Evolutionary conservation across 1,284 basidiomycete species (phyloP).

Genomic region (Rhodotorula sp.): DNA sequence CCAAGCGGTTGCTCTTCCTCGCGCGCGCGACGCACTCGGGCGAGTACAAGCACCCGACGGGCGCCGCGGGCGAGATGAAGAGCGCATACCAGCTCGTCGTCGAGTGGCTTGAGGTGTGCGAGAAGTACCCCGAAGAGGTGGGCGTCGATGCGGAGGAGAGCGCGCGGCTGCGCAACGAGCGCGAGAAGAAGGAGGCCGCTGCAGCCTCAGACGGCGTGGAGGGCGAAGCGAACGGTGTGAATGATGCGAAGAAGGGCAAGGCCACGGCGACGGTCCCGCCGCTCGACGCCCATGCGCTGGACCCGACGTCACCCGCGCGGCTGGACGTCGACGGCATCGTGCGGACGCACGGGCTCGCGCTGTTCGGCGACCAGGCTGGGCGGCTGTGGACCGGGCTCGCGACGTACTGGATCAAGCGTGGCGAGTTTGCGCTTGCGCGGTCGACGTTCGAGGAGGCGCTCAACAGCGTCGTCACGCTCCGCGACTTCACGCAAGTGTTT

Average conservation of each 20-base stretch:
- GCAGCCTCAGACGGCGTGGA: constrained; percentile 53
- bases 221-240: constrained; percentile 38
- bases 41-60: constrained; percentile 59
- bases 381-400: constrained; percentile 94
- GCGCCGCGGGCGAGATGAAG: constrained; percentile 84
- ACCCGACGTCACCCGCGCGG: constrained; percentile 64
- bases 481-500: constrained; percentile 98
- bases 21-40: constrained; percentile 58
- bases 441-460: constrained; percentile 84
- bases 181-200: constrained; percentile 41
- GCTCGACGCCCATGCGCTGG: constrained; percentile 16
- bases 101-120: constrained; percentile 90
- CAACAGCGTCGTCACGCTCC: constrained; percentile 81
- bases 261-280: neutral
- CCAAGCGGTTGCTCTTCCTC: constrained; percentile 81
- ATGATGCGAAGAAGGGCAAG: neutral
- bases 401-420: constrained; percentile 97
- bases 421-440: constrained; percentile 82
- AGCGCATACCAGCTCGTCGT: constrained; percentile 91
- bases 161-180: constrained; percentile 25
- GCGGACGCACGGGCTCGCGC: constrained; percentile 75
- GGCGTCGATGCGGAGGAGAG: constrained; percentile 79
- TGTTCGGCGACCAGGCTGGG: constrained; percentile 96
- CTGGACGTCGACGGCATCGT: constrained; percentile 87
- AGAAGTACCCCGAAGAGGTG: constrained; percentile 87